Evolutionary conservation across 331 rosid genomes (phyloP).

Genomic region (Prunus yedoensis): DNA sequence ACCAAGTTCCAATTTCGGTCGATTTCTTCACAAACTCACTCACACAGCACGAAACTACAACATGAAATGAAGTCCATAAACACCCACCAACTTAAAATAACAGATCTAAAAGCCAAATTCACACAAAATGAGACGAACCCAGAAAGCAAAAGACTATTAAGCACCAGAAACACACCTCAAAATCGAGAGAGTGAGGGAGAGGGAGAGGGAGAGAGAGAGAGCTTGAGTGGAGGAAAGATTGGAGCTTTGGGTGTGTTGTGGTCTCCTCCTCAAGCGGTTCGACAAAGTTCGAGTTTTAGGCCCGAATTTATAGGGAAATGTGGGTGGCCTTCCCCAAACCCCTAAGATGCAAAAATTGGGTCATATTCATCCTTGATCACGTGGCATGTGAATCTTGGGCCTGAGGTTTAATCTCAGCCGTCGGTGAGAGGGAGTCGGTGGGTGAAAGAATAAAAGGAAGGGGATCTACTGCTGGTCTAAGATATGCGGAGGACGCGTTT

Average conservation of each 20-base stretch:
- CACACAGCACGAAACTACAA: not conserved
- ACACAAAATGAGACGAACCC: not conserved
- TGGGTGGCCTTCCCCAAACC: not conserved
- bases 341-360: constrained; percentile 3
- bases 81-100: not conserved
- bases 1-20: constrained; percentile 7
- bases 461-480: not conserved
- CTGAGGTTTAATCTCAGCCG: not conserved
- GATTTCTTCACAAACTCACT: not conserved
- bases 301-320: not conserved
- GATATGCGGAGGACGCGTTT: constrained; percentile 8
- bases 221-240: not conserved
- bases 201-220: not conserved
- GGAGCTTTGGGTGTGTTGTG: not conserved
- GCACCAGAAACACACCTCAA: constrained; percentile 6
- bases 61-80: not conserved
- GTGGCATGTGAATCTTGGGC: constrained; percentile 1
- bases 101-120: not conserved
- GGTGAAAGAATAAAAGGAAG: not conserved
- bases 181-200: not conserved
- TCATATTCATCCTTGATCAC: constrained; percentile 11
- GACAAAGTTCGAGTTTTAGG: not conserved
- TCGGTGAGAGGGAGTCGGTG: constrained; percentile 5
- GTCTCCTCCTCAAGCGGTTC: constrained; percentile 22
- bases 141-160: not conserved